phyloP scores from a whole-genome alignment of 768 basidiomycete genomes.

The Pulveroboletus sp. region DNA sequence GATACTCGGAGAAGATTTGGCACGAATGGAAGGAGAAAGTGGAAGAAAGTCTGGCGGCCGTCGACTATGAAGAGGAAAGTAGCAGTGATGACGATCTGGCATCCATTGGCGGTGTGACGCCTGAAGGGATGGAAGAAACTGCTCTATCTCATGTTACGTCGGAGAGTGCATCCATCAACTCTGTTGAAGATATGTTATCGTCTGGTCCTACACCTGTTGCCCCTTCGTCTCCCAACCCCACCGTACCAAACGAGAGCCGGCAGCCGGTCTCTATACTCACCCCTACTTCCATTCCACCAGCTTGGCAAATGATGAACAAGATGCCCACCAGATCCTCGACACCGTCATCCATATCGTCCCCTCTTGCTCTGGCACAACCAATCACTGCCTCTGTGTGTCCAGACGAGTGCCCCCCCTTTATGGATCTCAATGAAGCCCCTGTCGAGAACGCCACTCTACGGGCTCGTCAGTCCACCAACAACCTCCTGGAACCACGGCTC shows the following conservation, averaged over 20 bases:
- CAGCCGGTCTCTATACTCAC: constrained; percentile 30
- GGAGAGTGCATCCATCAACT: constrained; percentile 16
- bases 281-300: constrained; percentile 43
- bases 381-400: constrained; percentile 66
- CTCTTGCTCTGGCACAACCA: constrained; percentile 78
- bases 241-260: constrained; percentile 20
- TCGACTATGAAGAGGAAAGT: constrained; percentile 52
- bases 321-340: constrained; percentile 80
- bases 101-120: constrained; percentile 23
- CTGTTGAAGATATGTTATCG: constrained; percentile 30
- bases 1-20: constrained; percentile 95
- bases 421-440: constrained; percentile 57
- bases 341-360: constrained; percentile 84
- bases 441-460: constrained; percentile 43
- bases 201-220: constrained; percentile 71
- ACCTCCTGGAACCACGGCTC: constrained; percentile 59
- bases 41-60: constrained; percentile 55
- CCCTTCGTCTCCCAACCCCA: constrained; percentile 40
- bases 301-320: constrained; percentile 37
- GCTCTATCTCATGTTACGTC: constrained; percentile 6
- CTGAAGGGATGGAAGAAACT: constrained; percentile 22
- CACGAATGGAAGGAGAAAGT: constrained; percentile 95
- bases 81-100: constrained; percentile 41
- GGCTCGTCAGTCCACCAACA: constrained; percentile 62
- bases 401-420: constrained; percentile 58